A percentile compares a stretch with the other conserved stretches of the same genome.
Evolutionary conservation across 2,329 filamentous ascomycete species (phyloP).

Genomic region (Claviceps maximensis): DNA sequence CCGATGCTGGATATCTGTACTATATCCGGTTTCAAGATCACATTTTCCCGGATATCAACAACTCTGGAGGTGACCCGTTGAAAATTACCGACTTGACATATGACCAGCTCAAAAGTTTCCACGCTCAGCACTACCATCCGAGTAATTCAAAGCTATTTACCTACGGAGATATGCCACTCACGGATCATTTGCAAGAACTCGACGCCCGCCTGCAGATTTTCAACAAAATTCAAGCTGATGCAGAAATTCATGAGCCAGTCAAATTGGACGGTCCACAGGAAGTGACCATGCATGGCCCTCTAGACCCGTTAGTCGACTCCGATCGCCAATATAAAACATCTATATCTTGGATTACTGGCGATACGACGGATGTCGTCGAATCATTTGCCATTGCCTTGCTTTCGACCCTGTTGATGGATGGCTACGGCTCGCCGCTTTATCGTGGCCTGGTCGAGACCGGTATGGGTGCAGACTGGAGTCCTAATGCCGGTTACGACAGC

Average conservation of each 20-base stretch:
- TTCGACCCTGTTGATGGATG: constrained; percentile 75
- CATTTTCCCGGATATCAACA: constrained; percentile 87
- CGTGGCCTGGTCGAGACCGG: constrained; percentile 78
- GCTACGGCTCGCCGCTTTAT: constrained; percentile 90
- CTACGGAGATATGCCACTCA: constrained; percentile 83
- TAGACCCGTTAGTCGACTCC: constrained; percentile 73
- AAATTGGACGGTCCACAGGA: constrained; percentile 55
- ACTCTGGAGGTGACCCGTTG: constrained; percentile 90
- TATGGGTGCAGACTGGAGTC: constrained; percentile 83
- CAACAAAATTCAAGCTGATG: constrained; percentile 53
- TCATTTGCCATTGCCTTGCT: constrained; percentile 77
- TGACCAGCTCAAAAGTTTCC: constrained; percentile 76
- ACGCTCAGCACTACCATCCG: constrained; percentile 87
- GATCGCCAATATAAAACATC: constrained; percentile 91
- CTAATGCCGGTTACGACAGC: constrained; percentile 83
- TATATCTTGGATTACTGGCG: constrained; percentile 79
- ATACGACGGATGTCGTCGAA: constrained; percentile 71
- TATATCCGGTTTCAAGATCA: constrained; percentile 93
- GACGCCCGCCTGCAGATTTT: constrained; percentile 63
- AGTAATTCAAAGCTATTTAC: constrained; percentile 95
- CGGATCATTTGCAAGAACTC: constrained; percentile 67
- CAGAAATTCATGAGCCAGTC: constrained; percentile 64
- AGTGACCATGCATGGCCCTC: constrained; percentile 63
- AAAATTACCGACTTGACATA: constrained; percentile 95
- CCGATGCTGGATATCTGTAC: constrained; percentile 88